phyloP scores from a whole-genome alignment of 2,329 filamentous ascomycete species.

The Sclerotiophoma versabilis region DNA sequence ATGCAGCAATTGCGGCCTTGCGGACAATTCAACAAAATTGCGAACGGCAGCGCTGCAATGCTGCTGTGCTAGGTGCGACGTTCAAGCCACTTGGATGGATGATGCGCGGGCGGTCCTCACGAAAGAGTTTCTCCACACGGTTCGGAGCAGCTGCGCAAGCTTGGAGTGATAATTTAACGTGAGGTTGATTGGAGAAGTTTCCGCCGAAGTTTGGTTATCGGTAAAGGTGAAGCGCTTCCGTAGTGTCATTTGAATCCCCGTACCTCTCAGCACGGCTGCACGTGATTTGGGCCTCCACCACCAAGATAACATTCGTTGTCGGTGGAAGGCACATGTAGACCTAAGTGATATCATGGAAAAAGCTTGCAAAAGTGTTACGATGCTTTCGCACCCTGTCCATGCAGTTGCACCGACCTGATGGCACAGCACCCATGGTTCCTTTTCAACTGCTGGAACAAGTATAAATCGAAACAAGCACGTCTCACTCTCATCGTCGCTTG shows the following conservation, averaged over 20 bases:
- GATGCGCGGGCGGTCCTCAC: conserved; percentile 1
- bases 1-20: not conserved
- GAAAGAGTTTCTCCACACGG: not conserved
- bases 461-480: too few species aligned
- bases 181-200: conserved; percentile 1
- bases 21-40: not conserved
- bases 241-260: conserved; percentile 6
- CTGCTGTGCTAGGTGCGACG: not conserved
- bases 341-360: too few species aligned
- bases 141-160: not conserved
- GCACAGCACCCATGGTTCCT: too few species aligned
- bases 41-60: not conserved
- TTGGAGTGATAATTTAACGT: not conserved
- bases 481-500: too few species aligned
- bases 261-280: conserved; percentile 10
- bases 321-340: not conserved
- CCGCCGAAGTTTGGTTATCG: conserved; percentile 2
- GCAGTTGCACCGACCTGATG: too few species aligned
- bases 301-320: not conserved
- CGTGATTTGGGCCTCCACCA: conserved; percentile 9
- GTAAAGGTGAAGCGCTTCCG: conserved; percentile 14
- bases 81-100: conserved; percentile 8
- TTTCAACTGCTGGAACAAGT: too few species aligned
- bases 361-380: too few species aligned
- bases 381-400: too few species aligned